Conservation (phyloP, 2,329 filamentous ascomycete species). For the Talaromyces amestolkiae region DNA sequence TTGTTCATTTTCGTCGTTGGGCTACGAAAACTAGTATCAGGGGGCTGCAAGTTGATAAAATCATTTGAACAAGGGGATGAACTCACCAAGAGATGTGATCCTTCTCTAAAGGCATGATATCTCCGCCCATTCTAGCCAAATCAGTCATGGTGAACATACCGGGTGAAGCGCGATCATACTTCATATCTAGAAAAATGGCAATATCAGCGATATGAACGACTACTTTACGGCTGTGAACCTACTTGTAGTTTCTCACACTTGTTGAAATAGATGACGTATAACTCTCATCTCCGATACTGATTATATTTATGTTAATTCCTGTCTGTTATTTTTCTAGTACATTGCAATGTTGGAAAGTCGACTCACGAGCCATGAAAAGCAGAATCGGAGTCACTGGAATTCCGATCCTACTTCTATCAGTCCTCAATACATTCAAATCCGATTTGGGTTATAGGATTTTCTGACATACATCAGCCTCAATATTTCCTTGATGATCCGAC, state of each 20-base stretch:
- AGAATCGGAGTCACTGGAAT: conserved; percentile 18
- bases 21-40: conserved; percentile 11
- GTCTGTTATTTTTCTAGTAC: not conserved
- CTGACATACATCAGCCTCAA: conserved; percentile 20
- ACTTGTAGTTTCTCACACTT: conserved; percentile 21
- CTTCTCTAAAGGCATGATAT: conserved; percentile 28
- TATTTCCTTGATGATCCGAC: conserved; percentile 10
- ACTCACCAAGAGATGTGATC: conserved; percentile 23
- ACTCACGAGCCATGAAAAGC: conserved; percentile 22
- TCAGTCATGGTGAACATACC: not conserved
- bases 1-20: conserved; percentile 27
- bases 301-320: not conserved
- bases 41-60: not conserved
- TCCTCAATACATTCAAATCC: not conserved
- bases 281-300: conserved; percentile 20
- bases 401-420: conserved; percentile 8
- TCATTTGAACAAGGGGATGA: not conserved
- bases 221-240: not conserved
- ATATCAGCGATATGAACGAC: not conserved
- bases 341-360: not conserved
- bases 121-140: conserved; percentile 28
- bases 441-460: not conserved
- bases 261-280: conserved; percentile 21
- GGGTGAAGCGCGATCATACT: not conserved
- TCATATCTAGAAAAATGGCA: conserved; percentile 15